Base-by-base conservation (phyloP, 2,329 filamentous ascomycete genomes). In the Sporothrix pseudoabietina region DNA sequence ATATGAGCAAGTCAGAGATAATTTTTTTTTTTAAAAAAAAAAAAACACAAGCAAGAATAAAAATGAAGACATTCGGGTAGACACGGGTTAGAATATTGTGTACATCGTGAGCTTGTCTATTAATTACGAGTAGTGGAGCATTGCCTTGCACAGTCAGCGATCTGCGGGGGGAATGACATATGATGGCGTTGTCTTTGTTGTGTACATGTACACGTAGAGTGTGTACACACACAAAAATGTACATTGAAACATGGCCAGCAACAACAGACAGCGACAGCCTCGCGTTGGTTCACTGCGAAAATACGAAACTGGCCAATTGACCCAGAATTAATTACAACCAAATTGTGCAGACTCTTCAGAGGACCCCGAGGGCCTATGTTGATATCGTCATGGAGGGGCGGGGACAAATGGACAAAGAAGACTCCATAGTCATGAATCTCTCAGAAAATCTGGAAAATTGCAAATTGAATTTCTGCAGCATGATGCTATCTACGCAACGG, bases 401-500 rank as follows among this genome's bases (percentile, higher is more conserved):
- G 59, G 59, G 59, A 35, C 32, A 41, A 63, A 44, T 44, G n/a
- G 59, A 26, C 39, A 65, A 65, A 19, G 22, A n/a, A n/a, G 6
- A 35, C 35, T 44, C 22, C 32, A 26, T 26, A 55, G 14, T 41
- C 14, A 30, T 7, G 32, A 47, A 22, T 22, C n/a, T 39, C 44
- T 9, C 35, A 44, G 41, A 22, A 44, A 44, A 65, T 22, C 39
- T 65, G n/a, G 61, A 44, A 66, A 7, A 5, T 12, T 65, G 35
- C 0, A 39, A 30, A 65, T 66, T 66, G 61, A 16, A 8, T 30
- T 47, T 66, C 61, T 66, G 61, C 61, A 65, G 35, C 61, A 47
- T 47, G 61, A 47, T 66, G 39, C 39, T 26, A 44, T 66, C 61
- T 66, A 47, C 39, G 61, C 61, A 66, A 66, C 47, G 39, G 39